Evolutionary conservation across 805 yeast genomes (phyloP), one percentile per base, ranked within the genome.

Genomic region (Candida chilensis): DNA sequence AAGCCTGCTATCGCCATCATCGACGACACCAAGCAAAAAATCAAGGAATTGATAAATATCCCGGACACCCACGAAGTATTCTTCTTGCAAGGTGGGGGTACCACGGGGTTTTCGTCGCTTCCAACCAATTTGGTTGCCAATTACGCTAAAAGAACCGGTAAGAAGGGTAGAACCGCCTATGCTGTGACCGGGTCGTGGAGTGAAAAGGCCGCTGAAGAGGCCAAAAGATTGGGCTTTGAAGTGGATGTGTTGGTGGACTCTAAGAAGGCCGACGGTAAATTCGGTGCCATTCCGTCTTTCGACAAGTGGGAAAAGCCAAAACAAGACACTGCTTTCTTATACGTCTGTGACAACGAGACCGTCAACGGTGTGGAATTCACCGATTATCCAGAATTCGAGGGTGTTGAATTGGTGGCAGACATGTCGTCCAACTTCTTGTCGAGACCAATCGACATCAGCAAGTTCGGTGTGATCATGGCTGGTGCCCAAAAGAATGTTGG

Each of bases 401-500:
- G 73, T 16, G 78, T 82, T 27, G 94, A 84, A 53, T 57, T 90
- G 36, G 96, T 87, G 11, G 90, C 95, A 17, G 99, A 92, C 53
- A 77, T 90, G 79, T 88, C 96, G 2, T 88, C 96, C 27, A 86
- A 90, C 55, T 80, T 92, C 48, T 64, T 92, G 41, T 84, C 95
- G 15, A 78, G 82, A 41, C 61, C 71, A 40, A 54, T 92, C 29
- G 96, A 90, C 45, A 80, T 92, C 25, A 62, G 83, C 33, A 78
- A 84, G 54, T 90, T 74, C 49, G 97, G 96, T 30, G 62, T 87
- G 17, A 78, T 92, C 37, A 78, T 88, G 74, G 98, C 96, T 13
- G 99, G 99, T 38, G 99, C 97, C 17, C 99, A 92, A 60, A 92
- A 92, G 60, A 92, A 92, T 54, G 86, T 92, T 49, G 98, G 99